Evolutionary conservation across 2,329 filamentous ascomycete species (phyloP), one percentile per base, ranked within the genome.

Genomic region (Onygena corvina): DNA sequence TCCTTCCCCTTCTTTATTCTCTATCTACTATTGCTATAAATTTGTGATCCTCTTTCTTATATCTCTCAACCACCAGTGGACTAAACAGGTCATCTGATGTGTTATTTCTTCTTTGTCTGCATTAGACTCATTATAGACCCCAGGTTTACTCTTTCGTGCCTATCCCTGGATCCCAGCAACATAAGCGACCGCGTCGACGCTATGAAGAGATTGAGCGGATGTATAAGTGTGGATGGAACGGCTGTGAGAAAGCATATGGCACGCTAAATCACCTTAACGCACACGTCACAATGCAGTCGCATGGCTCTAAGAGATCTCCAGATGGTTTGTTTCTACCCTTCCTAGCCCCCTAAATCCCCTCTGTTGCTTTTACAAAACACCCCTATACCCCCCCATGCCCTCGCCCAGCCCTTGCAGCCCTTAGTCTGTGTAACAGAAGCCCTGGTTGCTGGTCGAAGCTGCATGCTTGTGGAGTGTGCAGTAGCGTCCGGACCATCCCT

Each of bases 161-260:
- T 0, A 96, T 96, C 60, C 92, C 92, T 1, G 92, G 92, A 55
- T 87, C 90, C 9, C 89, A 95, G 64, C 92, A 98, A 65, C 90
- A 96, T 67, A 98, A 98, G 73, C 81, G 92, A 51, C 92, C 92
- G 9, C 80, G 92, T 56, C 77, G 92, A 60, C 80, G 92, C 48
- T 98, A 95, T 61, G 92, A 98, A 68, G 92, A 98, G 66, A 98
- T 98, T 59, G 92, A 98, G 72, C 83, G 92, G 63, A 96, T 98
- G 92, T 96, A 98, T 75, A 96, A 96, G 69, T 98, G 92, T 63
- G 92, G 90, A 21, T 96, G 88, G 86, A 90, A 95, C 57, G 89
- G 89, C 6, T 98, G 92, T 63, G 92, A 98, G 69, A 98, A 98
- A 71, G 92, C 92, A 2, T 98, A 98, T 59, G 92, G 92, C 52